phyloP scores from a whole-genome alignment of 768 basidiomycete species.

The Boletales sp. region DNA sequence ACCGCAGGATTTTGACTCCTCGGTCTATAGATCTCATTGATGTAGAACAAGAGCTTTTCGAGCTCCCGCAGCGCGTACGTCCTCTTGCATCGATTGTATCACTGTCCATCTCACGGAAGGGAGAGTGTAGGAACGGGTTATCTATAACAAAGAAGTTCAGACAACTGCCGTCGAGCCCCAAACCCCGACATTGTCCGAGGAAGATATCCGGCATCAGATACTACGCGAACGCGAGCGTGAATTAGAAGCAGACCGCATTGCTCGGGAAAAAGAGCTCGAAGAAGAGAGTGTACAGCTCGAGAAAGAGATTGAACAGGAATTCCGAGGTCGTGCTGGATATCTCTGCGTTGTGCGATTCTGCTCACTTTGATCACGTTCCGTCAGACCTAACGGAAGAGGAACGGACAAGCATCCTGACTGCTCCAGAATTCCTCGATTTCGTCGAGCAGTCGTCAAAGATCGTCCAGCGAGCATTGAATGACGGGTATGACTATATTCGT shows the following conservation, averaged over 20 bases:
- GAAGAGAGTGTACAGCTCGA: slow-evolving; percentile 82
- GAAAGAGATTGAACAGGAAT: slow-evolving; percentile 82
- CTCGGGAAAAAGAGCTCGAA: slow-evolving; percentile 74
- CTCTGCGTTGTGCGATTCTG: not conserved
- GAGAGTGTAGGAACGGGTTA: slow-evolving; percentile 60
- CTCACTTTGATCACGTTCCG: not conserved
- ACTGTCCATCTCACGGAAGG: not conserved
- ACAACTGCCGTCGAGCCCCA: slow-evolving; percentile 66
- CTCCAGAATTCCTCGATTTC: slow-evolving; percentile 90
- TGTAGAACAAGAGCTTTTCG: slow-evolving; percentile 85
- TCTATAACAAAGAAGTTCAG: slow-evolving; percentile 84
- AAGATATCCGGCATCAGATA: slow-evolving; percentile 72
- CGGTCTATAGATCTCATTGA: slow-evolving; percentile 78
- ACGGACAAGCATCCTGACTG: slow-evolving; percentile 72
- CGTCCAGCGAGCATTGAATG: slow-evolving; percentile 90
- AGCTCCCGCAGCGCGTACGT: slow-evolving; percentile 79
- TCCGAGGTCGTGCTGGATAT: slow-evolving; percentile 52
- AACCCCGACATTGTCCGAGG: slow-evolving; percentile 50
- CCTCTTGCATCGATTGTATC: not conserved
- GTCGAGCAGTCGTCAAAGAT: slow-evolving; percentile 94
- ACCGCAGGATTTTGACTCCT: slow-evolving; percentile 54
- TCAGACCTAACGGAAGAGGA: slow-evolving; percentile 88
- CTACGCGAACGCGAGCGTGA: slow-evolving; percentile 60
- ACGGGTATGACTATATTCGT: slow-evolving; percentile 93
- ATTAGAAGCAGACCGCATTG: slow-evolving; percentile 61